Conservation (phyloP, 2,329 filamentous ascomycete genomes). For the Ophiocordyceps australis region DNA sequence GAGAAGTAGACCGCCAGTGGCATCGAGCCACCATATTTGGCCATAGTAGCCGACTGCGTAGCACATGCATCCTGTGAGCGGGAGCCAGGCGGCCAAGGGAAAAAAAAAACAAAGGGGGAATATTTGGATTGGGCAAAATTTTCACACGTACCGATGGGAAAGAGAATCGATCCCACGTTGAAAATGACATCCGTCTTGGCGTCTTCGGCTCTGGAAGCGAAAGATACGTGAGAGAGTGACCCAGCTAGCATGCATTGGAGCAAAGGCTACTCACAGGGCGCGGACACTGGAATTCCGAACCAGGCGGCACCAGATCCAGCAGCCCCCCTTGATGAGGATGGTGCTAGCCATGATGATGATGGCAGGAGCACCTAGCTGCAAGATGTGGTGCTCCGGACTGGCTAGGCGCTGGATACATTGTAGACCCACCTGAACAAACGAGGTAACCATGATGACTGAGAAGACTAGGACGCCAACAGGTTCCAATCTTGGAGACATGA, state of each 20-base stretch:
- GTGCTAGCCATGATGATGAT: slow-evolving; percentile 68
- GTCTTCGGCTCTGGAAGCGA: slow-evolving; percentile 22
- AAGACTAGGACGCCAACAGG: slow-evolving; percentile 69
- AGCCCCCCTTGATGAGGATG: slow-evolving; percentile 63
- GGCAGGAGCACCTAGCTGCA: slow-evolving; percentile 55
- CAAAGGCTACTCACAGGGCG: slow-evolving; percentile 36
- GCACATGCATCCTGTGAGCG: not conserved
- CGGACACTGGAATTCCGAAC: slow-evolving; percentile 78
- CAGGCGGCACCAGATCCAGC: slow-evolving; percentile 76
- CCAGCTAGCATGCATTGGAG: not conserved
- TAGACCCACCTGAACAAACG: slow-evolving; percentile 61
- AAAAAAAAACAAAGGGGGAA: too few relatives aligned
- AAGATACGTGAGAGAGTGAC: slow-evolving; percentile 1
- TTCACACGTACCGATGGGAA: slow-evolving; percentile 54
- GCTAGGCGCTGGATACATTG: slow-evolving; percentile 49
- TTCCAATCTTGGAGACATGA: slow-evolving; percentile 35
- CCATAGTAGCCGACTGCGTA: slow-evolving; percentile 48
- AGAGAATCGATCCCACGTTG: slow-evolving; percentile 77
- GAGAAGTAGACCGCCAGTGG: slow-evolving; percentile 61
- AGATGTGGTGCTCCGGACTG: slow-evolving; percentile 42
- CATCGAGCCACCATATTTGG: slow-evolving; percentile 71
- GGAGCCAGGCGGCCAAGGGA: slow-evolving; percentile 1
- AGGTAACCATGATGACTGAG: slow-evolving; percentile 72
- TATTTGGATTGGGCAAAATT: too few relatives aligned
- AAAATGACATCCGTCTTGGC: slow-evolving; percentile 66